Conservation (phyloP, 768 basidiomycete species). For the Psilocybe sp. region DNA sequence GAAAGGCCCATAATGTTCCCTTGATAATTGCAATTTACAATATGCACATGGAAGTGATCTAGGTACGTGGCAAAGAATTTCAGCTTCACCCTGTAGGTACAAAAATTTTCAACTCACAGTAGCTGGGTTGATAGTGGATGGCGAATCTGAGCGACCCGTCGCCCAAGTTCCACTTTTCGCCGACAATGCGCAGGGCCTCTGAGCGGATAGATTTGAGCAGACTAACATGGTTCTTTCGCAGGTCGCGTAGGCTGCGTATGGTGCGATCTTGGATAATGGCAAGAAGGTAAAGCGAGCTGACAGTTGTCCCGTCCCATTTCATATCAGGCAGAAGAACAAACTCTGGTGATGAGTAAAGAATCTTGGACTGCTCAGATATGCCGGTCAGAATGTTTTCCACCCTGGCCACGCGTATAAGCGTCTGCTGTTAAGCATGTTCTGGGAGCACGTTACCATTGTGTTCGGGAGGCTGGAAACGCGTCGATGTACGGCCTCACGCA, state of each 20-base stretch:
- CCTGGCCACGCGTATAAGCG: constrained; percentile 40
- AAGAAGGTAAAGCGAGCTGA: constrained; percentile 82
- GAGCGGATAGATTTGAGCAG: constrained; percentile 65
- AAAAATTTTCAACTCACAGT: constrained; percentile 57
- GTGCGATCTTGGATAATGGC: constrained; percentile 63
- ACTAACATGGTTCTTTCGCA: constrained; percentile 58
- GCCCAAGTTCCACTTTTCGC: constrained; percentile 64
- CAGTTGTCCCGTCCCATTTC: constrained; percentile 87
- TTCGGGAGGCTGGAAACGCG: constrained; percentile 71
- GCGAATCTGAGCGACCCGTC: constrained; percentile 70
- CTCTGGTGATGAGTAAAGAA: constrained; percentile 60
- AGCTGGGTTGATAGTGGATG: constrained; percentile 94
- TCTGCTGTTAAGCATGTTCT: neutral
- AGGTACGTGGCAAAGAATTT: neutral
- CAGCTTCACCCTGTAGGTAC: neutral
- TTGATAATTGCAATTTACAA: constrained; percentile 71
- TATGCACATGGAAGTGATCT: constrained; percentile 96
- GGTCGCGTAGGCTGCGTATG: constrained; percentile 75
- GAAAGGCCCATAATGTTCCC: constrained; percentile 66
- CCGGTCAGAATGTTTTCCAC: constrained; percentile 82
- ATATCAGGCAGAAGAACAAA: constrained; percentile 91
- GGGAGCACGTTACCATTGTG: constrained; percentile 61
- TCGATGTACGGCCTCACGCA: constrained; percentile 80
- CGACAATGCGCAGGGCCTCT: constrained; percentile 50
- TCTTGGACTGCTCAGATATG: constrained; percentile 66